Base-by-base conservation (phyloP, 2,329 filamentous ascomycete species). In the Metarhizium sp. region DNA sequence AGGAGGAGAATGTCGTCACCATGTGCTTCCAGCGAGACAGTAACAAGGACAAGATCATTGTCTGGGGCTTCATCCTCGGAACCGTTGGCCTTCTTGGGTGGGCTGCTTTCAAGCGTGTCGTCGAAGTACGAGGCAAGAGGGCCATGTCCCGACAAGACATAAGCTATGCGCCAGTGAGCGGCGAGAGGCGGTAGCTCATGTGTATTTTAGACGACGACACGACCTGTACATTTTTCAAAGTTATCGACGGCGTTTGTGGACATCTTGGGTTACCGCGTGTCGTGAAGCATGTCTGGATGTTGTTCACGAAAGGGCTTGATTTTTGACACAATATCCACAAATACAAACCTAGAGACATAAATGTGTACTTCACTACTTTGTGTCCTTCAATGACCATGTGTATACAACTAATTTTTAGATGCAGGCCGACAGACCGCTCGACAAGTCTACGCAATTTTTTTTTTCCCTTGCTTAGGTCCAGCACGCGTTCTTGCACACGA, bases 11-110 rank as follows among this genome's bases (percentile, higher is more conserved):
- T 63, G 79, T 86, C 20, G 70, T 80, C 46, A 83, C 83, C 32
- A 74, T 77, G 64, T 86, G 83, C 66, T 86, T 86, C 70, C 81
- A 86, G 74, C 78, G 83, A 59, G 83, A 86, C 67, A 83, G 79
- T 66, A 78, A 78, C 67, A 86, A 86, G 71, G 83, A 86, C 69
- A 78, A 79, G 69, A 76, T 85, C 61, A 85, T 86, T 40, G 83
- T 86, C 4, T 82, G 83, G 77, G 78, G 73, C 1, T 86, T 86
- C 68, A 78, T 86, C 51, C 65, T 82, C 10, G 80, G 78, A 53
- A 85, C 81, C 0, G 63, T 76, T 4, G 81, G 81, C 1, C 66
- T 86, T 58, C 69, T 86, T 51, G 80, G 76, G 30, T 86, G 82
- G 81, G 80, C 82, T 6, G 79, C 72, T 7, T 71, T 78, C 56